Conservation (phyloP, 345 rosid genomes). For the Brassica napus region Da-Ae NC_063444.1:11309001-11309500, state of each 20-base stretch:
- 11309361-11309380: background rate
- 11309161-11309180: conserved; percentile 20
- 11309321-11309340: conserved; percentile 29
- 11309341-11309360: conserved; percentile 24
- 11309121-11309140: conserved; percentile 11
- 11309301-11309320: conserved; percentile 52
- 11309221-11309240: conserved; percentile 57
- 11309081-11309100: background rate
- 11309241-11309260: conserved; percentile 46
- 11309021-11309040: background rate
- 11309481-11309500: background rate
- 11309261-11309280: conserved; percentile 49
- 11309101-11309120: background rate
- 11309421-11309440: conserved; percentile 37
- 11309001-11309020: conserved; percentile 12
- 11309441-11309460: conserved; percentile 26
- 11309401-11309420: background rate
- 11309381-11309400: background rate
- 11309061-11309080: background rate
- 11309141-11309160: conserved; percentile 35
- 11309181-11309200: conserved; percentile 45
- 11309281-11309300: conserved; percentile 54
- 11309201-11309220: conserved; percentile 48
- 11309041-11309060: background rate
- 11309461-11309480: background rate